Evolutionary conservation across 2,329 filamentous ascomycete genomes (phyloP).

Genomic region (Aschersonia sp.): DNA sequence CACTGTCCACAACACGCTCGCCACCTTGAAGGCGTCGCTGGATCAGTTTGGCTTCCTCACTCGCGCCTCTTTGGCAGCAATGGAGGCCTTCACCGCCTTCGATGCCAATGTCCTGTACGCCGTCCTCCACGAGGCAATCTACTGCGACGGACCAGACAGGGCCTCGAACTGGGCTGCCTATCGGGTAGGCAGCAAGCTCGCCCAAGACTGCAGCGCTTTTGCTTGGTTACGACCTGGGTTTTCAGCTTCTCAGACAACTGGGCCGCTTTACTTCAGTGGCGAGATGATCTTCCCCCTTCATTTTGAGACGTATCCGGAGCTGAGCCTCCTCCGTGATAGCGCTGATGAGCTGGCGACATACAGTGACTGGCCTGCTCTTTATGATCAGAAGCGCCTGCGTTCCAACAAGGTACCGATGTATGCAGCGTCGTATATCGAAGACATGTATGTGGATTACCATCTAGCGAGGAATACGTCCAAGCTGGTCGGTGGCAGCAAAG

Average conservation of each 20-base stretch:
- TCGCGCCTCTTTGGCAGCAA: constrained; percentile 48
- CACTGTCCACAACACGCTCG: constrained; percentile 55
- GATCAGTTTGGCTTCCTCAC: constrained; percentile 64
- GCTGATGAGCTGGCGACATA: constrained; percentile 57
- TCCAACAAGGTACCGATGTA: constrained; percentile 77
- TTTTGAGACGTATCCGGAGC: constrained; percentile 67
- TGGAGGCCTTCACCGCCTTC: constrained; percentile 55
- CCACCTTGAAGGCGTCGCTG: constrained; percentile 58
- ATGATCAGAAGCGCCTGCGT: constrained; percentile 57
- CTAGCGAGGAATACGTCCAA: constrained; percentile 59
- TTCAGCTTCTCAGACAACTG: constrained; percentile 11
- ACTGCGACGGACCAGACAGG: constrained; percentile 52
- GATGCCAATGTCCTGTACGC: constrained; percentile 74
- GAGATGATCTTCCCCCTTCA: constrained; percentile 87
- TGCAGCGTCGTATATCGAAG: constrained; percentile 67
- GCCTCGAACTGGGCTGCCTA: constrained; percentile 64
- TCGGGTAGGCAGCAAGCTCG: constrained; percentile 34
- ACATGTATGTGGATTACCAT: constrained; percentile 83
- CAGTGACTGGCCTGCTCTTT: constrained; percentile 60
- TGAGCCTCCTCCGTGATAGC: constrained; percentile 50
- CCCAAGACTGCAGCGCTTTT: constrained; percentile 23
- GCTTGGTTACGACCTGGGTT: constrained; percentile 30
- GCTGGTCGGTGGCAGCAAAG: constrained; percentile 61
- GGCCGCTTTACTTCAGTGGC: constrained; percentile 65
- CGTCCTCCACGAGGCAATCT: constrained; percentile 76